Percentiles rank a stretch among this genome's conserved stretches.
Conservation (phyloP, 2,329 filamentous ascomycete genomes). For the Karstenula rhodostoma region DNA sequence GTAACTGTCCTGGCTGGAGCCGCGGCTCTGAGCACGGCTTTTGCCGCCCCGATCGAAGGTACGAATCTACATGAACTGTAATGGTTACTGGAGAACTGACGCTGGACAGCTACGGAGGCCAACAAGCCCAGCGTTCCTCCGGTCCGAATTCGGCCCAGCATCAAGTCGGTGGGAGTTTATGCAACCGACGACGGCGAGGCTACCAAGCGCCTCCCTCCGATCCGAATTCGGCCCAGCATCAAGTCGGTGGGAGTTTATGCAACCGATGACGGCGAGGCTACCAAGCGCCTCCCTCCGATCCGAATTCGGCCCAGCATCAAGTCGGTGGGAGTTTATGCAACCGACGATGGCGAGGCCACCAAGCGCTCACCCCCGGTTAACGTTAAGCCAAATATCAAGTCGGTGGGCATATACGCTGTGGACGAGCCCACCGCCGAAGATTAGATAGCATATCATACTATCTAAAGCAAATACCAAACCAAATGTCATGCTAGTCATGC, state of each 20-base stretch:
- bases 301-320: background rate
- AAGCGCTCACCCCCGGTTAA: background rate
- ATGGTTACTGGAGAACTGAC: background rate
- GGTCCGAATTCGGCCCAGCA: background rate
- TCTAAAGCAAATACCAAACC: background rate
- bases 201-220: background rate
- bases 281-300: background rate
- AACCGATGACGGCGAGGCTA: background rate
- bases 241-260: background rate
- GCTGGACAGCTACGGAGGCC: background rate
- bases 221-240: background rate
- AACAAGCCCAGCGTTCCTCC: background rate
- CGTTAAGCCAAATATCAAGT: background rate
- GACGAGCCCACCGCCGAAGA: background rate
- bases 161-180: background rate
- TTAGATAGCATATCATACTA: background rate
- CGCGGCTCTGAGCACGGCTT: background rate
- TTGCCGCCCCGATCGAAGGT: conserved; percentile 4
- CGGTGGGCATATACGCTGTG: background rate
- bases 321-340: background rate
- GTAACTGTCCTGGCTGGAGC: background rate
- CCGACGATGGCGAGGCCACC: background rate
- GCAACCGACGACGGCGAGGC: background rate
- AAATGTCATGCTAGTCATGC: background rate
- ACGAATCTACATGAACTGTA: background rate